phyloP scores from a whole-genome alignment of 2,329 filamentous ascomycete species.

The Lachnellula cervina region DNA sequence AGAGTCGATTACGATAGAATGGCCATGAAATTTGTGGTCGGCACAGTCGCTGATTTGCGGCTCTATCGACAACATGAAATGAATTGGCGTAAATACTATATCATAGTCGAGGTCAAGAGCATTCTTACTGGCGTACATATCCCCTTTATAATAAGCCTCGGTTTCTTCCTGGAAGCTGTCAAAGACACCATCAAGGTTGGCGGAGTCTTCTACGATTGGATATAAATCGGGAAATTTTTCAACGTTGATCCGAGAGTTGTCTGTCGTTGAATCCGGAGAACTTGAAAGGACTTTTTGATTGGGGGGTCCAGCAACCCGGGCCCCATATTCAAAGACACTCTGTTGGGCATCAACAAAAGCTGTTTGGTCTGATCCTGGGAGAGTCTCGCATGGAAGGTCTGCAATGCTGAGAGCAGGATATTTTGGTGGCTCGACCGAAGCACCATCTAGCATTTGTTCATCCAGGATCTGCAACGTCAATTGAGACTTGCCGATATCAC shows the following conservation, averaged over 20 bases:
- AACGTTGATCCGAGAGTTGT: too few relatives aligned
- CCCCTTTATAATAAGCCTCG: background rate
- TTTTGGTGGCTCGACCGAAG: background rate
- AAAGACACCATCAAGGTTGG: background rate
- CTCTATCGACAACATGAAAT: conserved; percentile 12
- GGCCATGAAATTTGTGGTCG: background rate
- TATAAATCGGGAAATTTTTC: too few relatives aligned
- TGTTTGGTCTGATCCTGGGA: too few relatives aligned
- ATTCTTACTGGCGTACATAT: background rate
- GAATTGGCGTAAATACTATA: conserved; percentile 10
- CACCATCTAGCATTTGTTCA: background rate
- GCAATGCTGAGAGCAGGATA: background rate
- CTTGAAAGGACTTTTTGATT: too few relatives aligned
- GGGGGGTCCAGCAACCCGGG: too few relatives aligned
- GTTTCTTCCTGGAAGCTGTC: background rate
- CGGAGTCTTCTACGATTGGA: too few relatives aligned
- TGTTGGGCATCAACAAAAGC: background rate
- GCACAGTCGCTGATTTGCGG: conserved; percentile 8
- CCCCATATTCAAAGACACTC: background rate
- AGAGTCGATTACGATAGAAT: background rate
- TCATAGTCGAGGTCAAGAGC: background rate
- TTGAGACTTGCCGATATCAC: too few relatives aligned
- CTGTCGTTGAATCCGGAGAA: too few relatives aligned
- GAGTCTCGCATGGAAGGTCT: background rate
- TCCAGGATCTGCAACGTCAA: too few relatives aligned